Evolutionary conservation across 108 stramenopile genomes (phyloP).

Genomic region (Cyclotella baltica): DNA sequence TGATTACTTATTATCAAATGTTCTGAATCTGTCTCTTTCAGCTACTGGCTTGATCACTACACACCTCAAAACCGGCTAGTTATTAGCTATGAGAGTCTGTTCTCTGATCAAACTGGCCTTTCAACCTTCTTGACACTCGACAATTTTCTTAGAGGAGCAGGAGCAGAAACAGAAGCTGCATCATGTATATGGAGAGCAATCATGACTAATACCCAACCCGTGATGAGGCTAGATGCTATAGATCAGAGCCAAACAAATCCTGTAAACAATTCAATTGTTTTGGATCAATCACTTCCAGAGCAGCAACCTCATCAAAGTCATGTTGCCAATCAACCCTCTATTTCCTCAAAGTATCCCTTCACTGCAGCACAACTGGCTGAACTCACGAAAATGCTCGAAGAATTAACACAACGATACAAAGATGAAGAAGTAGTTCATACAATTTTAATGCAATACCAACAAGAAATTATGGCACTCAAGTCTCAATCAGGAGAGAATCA

Average conservation of each 20-base stretch:
- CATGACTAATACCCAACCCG: neutral
- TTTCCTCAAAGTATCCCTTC: neutral
- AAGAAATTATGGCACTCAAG: constrained; percentile 1
- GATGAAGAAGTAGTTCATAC: constrained; percentile 6
- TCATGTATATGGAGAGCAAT: constrained; percentile 10
- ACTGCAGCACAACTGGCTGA: neutral
- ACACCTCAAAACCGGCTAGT: constrained; percentile 10
- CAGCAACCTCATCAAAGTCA: neutral
- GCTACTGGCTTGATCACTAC: constrained; percentile 14
- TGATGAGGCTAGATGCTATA: neutral
- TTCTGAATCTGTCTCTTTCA: neutral
- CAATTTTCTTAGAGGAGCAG: neutral
- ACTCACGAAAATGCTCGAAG: neutral
- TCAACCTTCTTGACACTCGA: neutral
- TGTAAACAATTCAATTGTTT: neutral
- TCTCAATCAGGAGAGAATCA: neutral
- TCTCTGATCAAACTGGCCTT: neutral
- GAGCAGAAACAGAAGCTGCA: neutral
- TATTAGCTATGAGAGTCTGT: neutral
- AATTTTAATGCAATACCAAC: constrained; percentile 3
- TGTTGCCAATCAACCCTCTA: neutral
- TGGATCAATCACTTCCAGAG: neutral
- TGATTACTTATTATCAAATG: neutral
- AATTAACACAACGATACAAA: constrained; percentile 11
- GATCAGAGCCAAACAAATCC: neutral